phyloP scores from a whole-genome alignment of 169 alveolate species.

The Eimeria praecox region DNA sequence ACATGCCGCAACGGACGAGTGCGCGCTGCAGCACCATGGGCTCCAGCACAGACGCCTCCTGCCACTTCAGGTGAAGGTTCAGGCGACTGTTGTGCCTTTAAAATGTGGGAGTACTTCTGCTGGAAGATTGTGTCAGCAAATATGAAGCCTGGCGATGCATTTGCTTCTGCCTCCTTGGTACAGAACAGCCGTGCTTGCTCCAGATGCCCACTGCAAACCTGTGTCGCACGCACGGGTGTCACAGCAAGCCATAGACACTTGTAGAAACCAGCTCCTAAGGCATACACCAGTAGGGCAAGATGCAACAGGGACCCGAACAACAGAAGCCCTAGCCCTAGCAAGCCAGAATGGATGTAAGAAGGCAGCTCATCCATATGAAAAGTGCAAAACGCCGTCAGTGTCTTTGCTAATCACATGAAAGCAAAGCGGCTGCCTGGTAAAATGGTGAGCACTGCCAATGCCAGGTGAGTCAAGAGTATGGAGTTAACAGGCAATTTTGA shows the following conservation, averaged over 20 bases:
- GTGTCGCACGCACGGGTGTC: constrained; percentile 3
- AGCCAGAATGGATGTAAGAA: not conserved
- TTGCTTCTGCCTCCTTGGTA: not conserved
- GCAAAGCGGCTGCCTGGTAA: not conserved
- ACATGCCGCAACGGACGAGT: constrained; percentile 6
- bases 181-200: not conserved
- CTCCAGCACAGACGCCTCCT: constrained; percentile 35
- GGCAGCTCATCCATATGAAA: not conserved
- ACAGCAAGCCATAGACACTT: not conserved
- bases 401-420: not conserved
- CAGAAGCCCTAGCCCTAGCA: not conserved
- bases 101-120: not conserved
- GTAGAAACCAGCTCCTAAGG: not conserved
- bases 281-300: not conserved
- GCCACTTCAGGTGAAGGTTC: not conserved
- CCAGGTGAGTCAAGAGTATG: not conserved
- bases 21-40: constrained; percentile 13
- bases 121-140: constrained; percentile 8
- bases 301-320: not conserved
- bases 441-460: not conserved
- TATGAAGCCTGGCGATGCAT: not conserved
- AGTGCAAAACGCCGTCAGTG: not conserved
- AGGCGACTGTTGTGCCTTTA: not conserved
- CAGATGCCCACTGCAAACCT: constrained; percentile 65
- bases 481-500: not conserved